These are phyloP conservation scores for Chenopodium formosanum DNA, from an alignment of 148 eudicot species.

Conservation along the genomic window DNA sequence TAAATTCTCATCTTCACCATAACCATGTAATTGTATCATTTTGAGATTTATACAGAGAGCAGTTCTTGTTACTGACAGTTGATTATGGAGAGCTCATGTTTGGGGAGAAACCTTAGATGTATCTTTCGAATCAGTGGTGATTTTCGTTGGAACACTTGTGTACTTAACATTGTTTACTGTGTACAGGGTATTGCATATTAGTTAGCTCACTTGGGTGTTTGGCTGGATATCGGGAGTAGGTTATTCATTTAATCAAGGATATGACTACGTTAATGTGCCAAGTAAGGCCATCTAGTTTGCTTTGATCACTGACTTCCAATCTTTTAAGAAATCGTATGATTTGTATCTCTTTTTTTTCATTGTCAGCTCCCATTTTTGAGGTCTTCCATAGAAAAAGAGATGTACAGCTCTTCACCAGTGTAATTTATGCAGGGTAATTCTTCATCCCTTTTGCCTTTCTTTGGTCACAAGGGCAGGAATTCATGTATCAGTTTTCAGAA, in stretches of 20 bases:
- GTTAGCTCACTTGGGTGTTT: neutral
- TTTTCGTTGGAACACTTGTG: neutral
- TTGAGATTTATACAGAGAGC: neutral
- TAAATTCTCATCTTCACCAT: neutral
- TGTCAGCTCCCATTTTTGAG: conserved; percentile 30
- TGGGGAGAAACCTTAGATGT: neutral
- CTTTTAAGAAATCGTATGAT: neutral
- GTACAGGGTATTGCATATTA: neutral
- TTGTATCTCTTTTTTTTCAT: conserved; percentile 12
- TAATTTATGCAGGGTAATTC: conserved; percentile 23
- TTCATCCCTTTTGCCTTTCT: conserved; percentile 11
- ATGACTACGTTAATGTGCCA: neutral
- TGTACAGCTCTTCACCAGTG: conserved; percentile 43
- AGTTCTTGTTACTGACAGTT: neutral
- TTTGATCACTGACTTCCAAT: neutral
- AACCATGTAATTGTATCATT: neutral
- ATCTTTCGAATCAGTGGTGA: neutral
- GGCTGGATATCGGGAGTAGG: too few relatives aligned
- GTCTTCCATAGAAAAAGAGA: conserved; percentile 29
- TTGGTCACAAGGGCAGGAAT: conserved; percentile 6
- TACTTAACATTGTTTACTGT: neutral
- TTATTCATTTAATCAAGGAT: neutral
- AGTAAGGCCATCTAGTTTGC: neutral
- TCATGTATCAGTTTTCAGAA: neutral
- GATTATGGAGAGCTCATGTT: neutral